Percentiles rank a stretch among this genome's conserved stretches.
Evolutionary conservation across 1,284 basidiomycete species (phyloP).

Genomic region (Trichosporon sp.): DNA sequence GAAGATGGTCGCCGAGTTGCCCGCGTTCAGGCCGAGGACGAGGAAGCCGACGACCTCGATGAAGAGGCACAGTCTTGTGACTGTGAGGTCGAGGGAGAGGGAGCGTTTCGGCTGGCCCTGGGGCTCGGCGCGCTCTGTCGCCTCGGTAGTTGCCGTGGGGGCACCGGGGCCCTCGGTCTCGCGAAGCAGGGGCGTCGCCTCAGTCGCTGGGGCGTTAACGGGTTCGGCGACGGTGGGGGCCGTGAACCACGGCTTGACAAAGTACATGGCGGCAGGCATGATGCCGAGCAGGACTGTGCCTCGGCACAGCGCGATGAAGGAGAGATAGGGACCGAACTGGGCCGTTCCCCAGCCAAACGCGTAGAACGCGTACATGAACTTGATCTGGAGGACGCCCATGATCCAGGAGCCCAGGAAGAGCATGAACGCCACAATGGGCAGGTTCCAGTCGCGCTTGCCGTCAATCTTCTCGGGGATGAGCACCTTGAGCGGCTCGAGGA

Average conservation of each 20-base stretch:
- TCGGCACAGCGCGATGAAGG: conserved; percentile 64
- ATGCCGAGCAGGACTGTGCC: conserved; percentile 66
- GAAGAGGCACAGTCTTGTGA: conserved; percentile 49
- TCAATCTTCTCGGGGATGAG: conserved; percentile 62
- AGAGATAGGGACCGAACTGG: conserved; percentile 76
- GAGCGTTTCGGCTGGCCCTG: conserved; percentile 36
- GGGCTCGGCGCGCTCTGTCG: conserved; percentile 17
- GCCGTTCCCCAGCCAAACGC: conserved; percentile 74
- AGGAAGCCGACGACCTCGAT: conserved; percentile 65
- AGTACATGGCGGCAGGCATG: conserved; percentile 61
- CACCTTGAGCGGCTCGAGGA: conserved; percentile 68
- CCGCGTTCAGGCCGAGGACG: conserved; percentile 56
- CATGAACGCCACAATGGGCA: conserved; percentile 61
- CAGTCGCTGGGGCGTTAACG: conserved; percentile 4
- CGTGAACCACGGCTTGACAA: conserved; percentile 50
- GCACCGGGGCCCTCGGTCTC: not conserved
- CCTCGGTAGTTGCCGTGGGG: conserved; percentile 11
- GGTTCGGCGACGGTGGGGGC: conserved; percentile 27
- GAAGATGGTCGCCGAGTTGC: conserved; percentile 35
- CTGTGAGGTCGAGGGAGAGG: conserved; percentile 49
- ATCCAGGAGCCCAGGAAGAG: conserved; percentile 61
- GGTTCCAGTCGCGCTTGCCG: conserved; percentile 65
- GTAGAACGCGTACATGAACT: conserved; percentile 70
- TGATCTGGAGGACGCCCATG: conserved; percentile 65
- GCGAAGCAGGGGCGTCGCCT: conserved; percentile 21